Conservation (phyloP, 2,329 filamentous ascomycete species). For the Aspergillus sp. region DNA sequence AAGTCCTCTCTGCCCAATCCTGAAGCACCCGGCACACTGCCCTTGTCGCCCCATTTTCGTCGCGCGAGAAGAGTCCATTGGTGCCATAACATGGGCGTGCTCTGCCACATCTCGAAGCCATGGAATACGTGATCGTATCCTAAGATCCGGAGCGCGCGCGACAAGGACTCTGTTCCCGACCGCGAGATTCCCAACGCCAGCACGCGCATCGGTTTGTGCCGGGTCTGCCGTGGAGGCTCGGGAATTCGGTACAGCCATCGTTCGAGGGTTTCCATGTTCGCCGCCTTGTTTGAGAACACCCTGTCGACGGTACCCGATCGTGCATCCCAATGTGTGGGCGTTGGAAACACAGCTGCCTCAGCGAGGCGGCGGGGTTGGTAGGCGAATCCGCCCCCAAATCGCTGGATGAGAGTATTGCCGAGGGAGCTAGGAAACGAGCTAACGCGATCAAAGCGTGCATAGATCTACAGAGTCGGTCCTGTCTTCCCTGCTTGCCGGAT, state of each 20-base stretch:
- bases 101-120: constrained; percentile 14
- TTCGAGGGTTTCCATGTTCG: background rate
- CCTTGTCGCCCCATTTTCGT: constrained; percentile 2
- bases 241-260: background rate
- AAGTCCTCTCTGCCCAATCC: constrained; percentile 7
- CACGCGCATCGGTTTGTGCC: constrained; percentile 17
- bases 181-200: constrained; percentile 24
- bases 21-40: background rate
- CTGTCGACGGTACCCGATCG: background rate
- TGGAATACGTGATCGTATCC: constrained; percentile 25
- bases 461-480: background rate
- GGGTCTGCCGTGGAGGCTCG: background rate
- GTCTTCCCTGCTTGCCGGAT: too few species aligned
- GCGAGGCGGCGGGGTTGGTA: too few species aligned
- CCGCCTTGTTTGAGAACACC: background rate
- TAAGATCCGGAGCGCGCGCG: constrained; percentile 22
- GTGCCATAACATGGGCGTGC: constrained; percentile 6
- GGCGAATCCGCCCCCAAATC: too few species aligned
- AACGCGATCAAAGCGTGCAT: too few species aligned
- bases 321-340: background rate
- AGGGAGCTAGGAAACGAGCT: too few species aligned
- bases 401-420: too few species aligned
- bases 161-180: constrained; percentile 24
- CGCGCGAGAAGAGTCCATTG: constrained; percentile 3
- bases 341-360: background rate